Conservation (phyloP, 164 flowering plant genomes). For the Hamamelis virginiana region DNA sequence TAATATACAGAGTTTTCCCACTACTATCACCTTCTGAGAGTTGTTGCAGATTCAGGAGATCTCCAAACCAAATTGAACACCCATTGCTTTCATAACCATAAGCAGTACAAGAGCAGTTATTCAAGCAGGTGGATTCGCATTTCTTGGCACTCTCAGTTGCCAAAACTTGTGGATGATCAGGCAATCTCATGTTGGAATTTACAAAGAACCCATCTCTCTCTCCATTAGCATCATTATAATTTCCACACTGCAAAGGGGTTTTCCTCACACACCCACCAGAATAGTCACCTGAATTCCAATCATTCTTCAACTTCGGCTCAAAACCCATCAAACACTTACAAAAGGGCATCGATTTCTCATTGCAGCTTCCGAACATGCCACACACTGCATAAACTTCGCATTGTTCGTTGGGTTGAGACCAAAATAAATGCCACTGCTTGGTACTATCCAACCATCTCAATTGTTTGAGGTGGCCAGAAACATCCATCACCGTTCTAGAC, state of each 20-base stretch:
- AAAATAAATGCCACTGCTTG: not conserved
- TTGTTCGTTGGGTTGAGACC: conserved; percentile 2
- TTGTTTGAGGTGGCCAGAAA: conserved; percentile 3
- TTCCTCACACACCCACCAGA: conserved; percentile 14
- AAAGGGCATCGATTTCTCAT: not conserved
- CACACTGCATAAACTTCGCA: conserved; percentile 8
- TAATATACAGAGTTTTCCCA: conserved; percentile 1
- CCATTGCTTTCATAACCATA: conserved; percentile 7
- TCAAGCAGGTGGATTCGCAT: not conserved
- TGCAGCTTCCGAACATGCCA: not conserved
- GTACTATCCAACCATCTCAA: not conserved
- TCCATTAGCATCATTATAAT: not conserved
- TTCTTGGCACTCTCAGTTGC: not conserved
- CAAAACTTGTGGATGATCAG: not conserved
- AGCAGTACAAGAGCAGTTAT: conserved; percentile 13
- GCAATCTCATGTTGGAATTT: not conserved
- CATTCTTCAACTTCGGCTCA: not conserved
- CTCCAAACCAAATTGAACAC: conserved; percentile 12
- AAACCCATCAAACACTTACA: conserved; percentile 20
- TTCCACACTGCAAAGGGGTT: conserved; percentile 8
- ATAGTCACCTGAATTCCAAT: conserved; percentile 14
- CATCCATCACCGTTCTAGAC: conserved; percentile 1
- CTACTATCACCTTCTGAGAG: not conserved
- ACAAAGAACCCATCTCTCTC: not conserved
- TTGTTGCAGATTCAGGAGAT: conserved; percentile 8